Conservation (phyloP, 495 filamentous ascomycete species). For the Lasiosphaeria ovina region DNA sequence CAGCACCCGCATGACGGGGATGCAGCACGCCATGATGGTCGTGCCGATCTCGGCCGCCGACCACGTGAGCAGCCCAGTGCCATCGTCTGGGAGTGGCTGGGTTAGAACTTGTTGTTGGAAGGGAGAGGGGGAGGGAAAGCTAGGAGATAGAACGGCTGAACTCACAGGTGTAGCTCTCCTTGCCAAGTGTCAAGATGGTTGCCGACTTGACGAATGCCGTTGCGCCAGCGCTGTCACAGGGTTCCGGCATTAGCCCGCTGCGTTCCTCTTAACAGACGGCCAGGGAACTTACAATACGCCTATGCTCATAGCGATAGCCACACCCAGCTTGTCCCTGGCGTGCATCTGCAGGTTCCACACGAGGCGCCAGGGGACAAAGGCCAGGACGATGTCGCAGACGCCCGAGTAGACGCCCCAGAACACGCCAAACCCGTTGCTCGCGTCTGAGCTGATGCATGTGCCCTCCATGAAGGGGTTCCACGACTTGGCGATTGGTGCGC, state of each 20-base stretch:
- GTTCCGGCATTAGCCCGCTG: not conserved
- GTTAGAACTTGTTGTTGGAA: conserved; percentile 14
- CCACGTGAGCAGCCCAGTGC: conserved; percentile 24
- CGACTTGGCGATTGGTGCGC: too few species aligned
- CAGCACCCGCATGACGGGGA: conserved; percentile 32
- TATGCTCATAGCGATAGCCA: conserved; percentile 38
- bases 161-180: conserved; percentile 28
- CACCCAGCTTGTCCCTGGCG: conserved; percentile 36
- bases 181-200: conserved; percentile 14
- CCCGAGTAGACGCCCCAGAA: conserved; percentile 28
- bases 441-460: not conserved
- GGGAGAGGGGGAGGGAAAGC: not conserved
- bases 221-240: conserved; percentile 20
- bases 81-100: conserved; percentile 18
- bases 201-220: conserved; percentile 29
- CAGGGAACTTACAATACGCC: conserved; percentile 26
- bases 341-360: conserved; percentile 35
- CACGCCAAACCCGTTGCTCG: not conserved
- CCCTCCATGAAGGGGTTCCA: conserved; percentile 15
- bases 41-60: conserved; percentile 27
- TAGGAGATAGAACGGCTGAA: not conserved
- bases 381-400: conserved; percentile 34
- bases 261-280: not conserved
- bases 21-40: conserved; percentile 36
- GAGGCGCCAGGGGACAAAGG: conserved; percentile 35